Conservation (phyloP, 768 basidiomycete genomes). For the Lactarius hatsudake region DNA sequence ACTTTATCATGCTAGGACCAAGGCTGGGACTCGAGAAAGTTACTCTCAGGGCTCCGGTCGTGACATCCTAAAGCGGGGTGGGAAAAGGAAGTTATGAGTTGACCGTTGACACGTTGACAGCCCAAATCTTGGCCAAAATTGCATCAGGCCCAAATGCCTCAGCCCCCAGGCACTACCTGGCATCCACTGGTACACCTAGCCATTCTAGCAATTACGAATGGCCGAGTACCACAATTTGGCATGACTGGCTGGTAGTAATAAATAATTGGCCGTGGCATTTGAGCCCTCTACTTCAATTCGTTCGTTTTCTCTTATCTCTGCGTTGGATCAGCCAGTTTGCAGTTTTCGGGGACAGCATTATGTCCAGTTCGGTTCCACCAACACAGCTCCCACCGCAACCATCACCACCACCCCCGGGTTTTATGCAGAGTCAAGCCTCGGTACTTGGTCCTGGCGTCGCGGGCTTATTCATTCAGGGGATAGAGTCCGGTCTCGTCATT, state of each 20-base stretch:
- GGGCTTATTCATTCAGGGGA: conserved; percentile 8
- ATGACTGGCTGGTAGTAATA: neutral
- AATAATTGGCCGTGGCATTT: neutral
- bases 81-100: neutral
- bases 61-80: neutral
- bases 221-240: neutral
- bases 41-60: neutral
- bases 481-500: conserved; percentile 11
- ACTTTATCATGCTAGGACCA: neutral
- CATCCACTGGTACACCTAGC: neutral
- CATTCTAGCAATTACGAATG: neutral
- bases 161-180: neutral
- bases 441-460: conserved; percentile 8
- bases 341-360: neutral
- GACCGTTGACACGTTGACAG: neutral
- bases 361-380: neutral
- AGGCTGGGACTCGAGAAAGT: neutral
- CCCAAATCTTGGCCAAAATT: too few species aligned
- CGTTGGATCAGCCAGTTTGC: neutral
- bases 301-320: neutral
- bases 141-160: neutral
- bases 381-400: neutral
- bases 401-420: too few species aligned
- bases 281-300: neutral
- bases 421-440: neutral